A percentile compares a stretch with the other conserved stretches of the same genome.
Evolutionary conservation across 2,329 filamentous ascomycete species (phyloP).

Genomic region (Fusarium ambrosium): DNA sequence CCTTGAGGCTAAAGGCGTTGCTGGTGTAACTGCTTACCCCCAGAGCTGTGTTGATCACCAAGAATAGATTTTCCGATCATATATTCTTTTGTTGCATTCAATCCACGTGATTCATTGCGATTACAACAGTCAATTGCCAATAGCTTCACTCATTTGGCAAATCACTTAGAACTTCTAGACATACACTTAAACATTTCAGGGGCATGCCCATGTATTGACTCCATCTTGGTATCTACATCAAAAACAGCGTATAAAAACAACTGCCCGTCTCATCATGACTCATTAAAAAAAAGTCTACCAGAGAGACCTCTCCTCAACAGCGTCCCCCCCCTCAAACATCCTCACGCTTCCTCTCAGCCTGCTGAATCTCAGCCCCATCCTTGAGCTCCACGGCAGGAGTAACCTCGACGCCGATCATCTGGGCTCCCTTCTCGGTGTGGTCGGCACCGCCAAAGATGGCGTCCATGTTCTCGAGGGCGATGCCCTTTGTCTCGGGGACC

Average conservation of each 20-base stretch:
- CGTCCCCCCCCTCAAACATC: constrained; percentile 21
- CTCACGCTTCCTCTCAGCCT: constrained; percentile 41
- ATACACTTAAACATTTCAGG: background rate
- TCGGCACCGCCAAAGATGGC: constrained; percentile 64
- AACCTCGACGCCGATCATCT: constrained; percentile 43
- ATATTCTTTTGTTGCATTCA: too few species aligned
- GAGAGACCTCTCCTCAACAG: background rate
- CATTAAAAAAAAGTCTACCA: constrained; percentile 1
- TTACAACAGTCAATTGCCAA: too few species aligned
- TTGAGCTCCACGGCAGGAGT: constrained; percentile 36
- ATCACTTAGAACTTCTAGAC: background rate
- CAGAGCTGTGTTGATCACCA: background rate
- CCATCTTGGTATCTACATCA: constrained; percentile 5
- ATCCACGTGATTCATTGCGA: too few species aligned
- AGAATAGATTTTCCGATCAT: background rate
- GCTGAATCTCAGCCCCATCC: constrained; percentile 40
- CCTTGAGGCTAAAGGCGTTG: background rate
- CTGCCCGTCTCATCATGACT: background rate
- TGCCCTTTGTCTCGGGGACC: constrained; percentile 65
- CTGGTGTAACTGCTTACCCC: background rate
- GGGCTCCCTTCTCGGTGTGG: constrained; percentile 47
- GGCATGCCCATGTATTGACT: background rate
- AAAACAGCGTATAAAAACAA: background rate
- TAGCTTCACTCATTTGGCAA: background rate
- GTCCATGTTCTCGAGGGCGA: constrained; percentile 75